Percentiles rank a stretch among this genome's conserved stretches.
Evolutionary conservation across 345 rosid genomes (phyloP).

Genomic region (Gossypium ekmanianum): DNA sequence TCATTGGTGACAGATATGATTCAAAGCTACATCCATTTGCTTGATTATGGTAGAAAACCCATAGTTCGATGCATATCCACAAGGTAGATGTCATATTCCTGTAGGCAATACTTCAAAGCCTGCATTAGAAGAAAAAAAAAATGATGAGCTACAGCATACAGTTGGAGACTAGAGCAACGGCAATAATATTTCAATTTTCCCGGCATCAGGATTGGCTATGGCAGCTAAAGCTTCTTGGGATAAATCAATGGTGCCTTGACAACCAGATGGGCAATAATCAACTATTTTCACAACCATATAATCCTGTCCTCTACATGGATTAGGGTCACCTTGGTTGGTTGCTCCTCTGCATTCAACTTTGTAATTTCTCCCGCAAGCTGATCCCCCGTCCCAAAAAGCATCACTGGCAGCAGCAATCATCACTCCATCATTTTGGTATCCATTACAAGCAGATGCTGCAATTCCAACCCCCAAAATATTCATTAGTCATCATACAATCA

Average conservation of each 20-base stretch:
- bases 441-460: constrained; percentile 19
- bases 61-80: not conserved
- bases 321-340: constrained; percentile 11
- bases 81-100: not conserved
- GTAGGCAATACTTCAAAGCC: not conserved
- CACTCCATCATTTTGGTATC: not conserved
- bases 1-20: too few relatives aligned
- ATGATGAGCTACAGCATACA: too few relatives aligned
- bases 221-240: constrained; percentile 19
- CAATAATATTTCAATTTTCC: constrained; percentile 13
- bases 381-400: constrained; percentile 10
- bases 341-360: not conserved
- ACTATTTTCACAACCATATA: constrained; percentile 20
- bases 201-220: constrained; percentile 19
- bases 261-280: constrained; percentile 19
- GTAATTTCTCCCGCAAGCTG: constrained; percentile 13
- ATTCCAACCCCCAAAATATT: not conserved
- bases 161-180: too few relatives aligned
- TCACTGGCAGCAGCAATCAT: constrained; percentile 17
- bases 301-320: constrained; percentile 15
- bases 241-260: constrained; percentile 24
- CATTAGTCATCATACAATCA: not conserved
- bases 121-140: not conserved
- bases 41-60: too few relatives aligned
- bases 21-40: too few relatives aligned